Evolutionary conservation across 2,329 filamentous ascomycete genomes (phyloP).

Genomic region (Arthrobotrys sphaeroides): DNA sequence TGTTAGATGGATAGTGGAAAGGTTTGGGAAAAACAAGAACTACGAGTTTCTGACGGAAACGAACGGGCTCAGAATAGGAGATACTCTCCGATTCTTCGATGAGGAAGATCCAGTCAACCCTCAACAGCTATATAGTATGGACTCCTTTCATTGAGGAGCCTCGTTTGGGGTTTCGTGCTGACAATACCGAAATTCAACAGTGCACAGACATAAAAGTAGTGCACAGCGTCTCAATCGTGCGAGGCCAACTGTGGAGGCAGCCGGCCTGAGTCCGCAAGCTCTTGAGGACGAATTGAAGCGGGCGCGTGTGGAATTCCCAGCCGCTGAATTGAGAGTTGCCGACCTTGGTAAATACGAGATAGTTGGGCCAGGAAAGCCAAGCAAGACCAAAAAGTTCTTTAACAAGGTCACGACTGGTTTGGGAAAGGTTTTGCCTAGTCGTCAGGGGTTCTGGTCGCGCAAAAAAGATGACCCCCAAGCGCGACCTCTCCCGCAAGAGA

Average conservation of each 20-base stretch:
- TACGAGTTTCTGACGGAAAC: constrained; percentile 12
- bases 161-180: not conserved
- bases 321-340: constrained; percentile 36
- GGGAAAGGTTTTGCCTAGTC: too few relatives aligned
- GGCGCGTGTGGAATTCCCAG: constrained; percentile 21
- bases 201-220: constrained; percentile 1
- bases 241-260: constrained; percentile 4
- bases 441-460: too few relatives aligned
- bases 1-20: constrained; percentile 30
- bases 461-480: too few relatives aligned
- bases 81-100: constrained; percentile 37
- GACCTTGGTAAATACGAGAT: constrained; percentile 19
- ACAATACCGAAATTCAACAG: not conserved
- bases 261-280: not conserved
- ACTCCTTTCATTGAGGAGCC: not conserved
- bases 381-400: not conserved
- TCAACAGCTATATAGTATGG: constrained; percentile 31
- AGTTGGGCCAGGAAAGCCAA: not conserved
- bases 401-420: not conserved
- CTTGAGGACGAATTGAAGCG: not conserved
- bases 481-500: too few relatives aligned
- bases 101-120: not conserved
- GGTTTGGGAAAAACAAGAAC: constrained; percentile 17
- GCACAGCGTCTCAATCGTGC: constrained; percentile 19
- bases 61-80: constrained; percentile 14